Evolutionary conservation across 176 grass and related monocot species (phyloP), one percentile per base, ranked within the genome.

Genomic region (Oryza punctata): DNA sequence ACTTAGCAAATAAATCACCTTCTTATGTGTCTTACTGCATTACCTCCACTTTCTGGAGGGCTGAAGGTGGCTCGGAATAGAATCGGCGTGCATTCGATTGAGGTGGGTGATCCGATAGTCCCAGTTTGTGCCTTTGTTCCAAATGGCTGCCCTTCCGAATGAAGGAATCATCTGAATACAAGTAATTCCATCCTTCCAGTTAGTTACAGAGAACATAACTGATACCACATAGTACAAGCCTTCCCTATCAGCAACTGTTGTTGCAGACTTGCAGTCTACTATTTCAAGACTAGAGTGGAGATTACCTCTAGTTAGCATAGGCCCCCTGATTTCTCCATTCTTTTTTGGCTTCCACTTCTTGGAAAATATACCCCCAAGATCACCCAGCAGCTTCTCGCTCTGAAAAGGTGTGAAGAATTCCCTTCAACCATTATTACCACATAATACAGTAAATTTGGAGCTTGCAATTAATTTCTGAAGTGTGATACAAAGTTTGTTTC

Each of bases 331-430:
- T 9, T 88, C 18, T 0, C 67, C 82, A 25, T 85, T 92, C 81
- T 92, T 94, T 86, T 92, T 93, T 32, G 92, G 92, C 59, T 92
- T 97, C 90, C 94, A 94, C 77, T 86, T 94, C 77, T 84, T 94
- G 18, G 92, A 97, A 77, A 97, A 94, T n/a, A 97, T 79, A n/a
- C 94, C 94, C 1, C 92, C 94, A 83, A 97, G 85, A 92, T 81
- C 93, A 41, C 94, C 92, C 12, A 97, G 71, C 70, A 97, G 88
- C 74, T 97, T 97, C 73, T 97, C 94, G 57, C 94, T 88, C 92
- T 94, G 80, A 72, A 78, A 41, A 6, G 44, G 12, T 27, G 33
- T 14, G 18, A 3, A 71, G 37, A 19, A 71, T 4, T 71, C 33
- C 6, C 14, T 64, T 77, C 18, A 65, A 18, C 10, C 2, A 26